Base-by-base conservation (phyloP, 2,329 filamentous ascomycete genomes). In the Fusarium vanettenii region DNA sequence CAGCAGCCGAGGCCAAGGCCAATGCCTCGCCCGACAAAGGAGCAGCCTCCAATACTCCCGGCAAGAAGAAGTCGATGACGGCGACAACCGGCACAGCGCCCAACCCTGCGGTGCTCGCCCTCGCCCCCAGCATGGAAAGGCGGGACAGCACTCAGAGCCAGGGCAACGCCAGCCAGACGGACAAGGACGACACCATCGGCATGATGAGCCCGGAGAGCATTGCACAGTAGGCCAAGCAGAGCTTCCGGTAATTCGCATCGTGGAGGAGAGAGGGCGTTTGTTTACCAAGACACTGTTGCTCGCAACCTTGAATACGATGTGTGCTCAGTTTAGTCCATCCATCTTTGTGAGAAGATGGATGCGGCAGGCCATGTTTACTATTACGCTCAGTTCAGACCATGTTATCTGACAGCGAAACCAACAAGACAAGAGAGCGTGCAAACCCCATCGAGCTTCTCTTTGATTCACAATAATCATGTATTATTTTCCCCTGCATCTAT, bases 151-250 rank as follows among this genome's bases (percentile, higher is more conserved):
- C 85, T 83, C 88, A 90, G 80, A 89, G 87, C 71, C 86, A 88
- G 78, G 87, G 85, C n/a, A 87, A 86, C 64, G 85, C 90, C 77
- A 92, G 88, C 71, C 91, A 91, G 80, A 92, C 73, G 66, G 92
- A 92, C 76, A 92, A 93, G 80, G 92, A 92, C 66, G 90, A 91
- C 62, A 89, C 87, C 20, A 90, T 91, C 35, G 92, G 92, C 22
- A 95, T 96, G 91, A 95, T 96, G 87, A 97, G 94, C 80, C 94
- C 94, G 5, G 92, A 96, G 84, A 95, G 94, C 82, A 91, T 94
- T 75, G 88, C 89, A 66, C 82, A 85, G 79, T 85, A 82, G 76
- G 74, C 70, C 70, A 76, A 50, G 69, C 75, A 74, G 61, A 33
- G 60, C 65, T 77, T 74, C 55, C 61, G 52, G 66, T 63, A 59